Conservation (phyloP, 441 rosid species). For the Manihot esculenta region DNA sequence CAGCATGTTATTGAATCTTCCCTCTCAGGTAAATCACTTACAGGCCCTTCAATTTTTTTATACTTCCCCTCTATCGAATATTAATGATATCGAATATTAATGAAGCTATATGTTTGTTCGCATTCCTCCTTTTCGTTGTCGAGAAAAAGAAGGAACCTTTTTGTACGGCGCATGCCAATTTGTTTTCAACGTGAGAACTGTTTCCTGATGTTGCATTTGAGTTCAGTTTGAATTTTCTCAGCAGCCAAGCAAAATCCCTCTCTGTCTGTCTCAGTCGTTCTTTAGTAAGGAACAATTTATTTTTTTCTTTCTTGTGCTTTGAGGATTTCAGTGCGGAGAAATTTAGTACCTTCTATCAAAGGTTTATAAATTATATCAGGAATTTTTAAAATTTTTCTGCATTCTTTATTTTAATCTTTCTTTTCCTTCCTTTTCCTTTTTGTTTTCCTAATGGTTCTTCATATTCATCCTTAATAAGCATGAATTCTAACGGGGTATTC, state of each 20-base stretch:
- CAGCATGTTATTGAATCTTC: slow-evolving; percentile 16
- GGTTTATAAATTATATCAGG: not conserved
- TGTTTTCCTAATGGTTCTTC: not conserved
- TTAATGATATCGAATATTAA: not conserved
- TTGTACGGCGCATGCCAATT: no score
- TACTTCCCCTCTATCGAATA: not conserved
- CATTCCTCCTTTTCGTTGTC: not conserved
- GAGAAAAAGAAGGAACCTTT: not conserved
- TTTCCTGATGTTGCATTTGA: not conserved
- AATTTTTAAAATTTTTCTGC: no score
- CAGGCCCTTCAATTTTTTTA: not conserved
- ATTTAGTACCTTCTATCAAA: not conserved
- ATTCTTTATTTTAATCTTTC: no score
- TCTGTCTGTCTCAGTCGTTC: not conserved
- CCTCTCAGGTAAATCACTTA: slow-evolving; percentile 11
- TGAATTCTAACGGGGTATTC: not conserved
- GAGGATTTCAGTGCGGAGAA: not conserved
- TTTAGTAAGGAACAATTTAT: not conserved
- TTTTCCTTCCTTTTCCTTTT: not conserved
- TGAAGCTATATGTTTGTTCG: not conserved
- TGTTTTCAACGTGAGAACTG: not conserved
- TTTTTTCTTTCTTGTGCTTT: not conserved
- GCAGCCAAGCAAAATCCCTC: no score
- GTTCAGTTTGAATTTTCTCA: no score
- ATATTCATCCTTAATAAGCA: not conserved